These are phyloP conservation scores for Sisymbrium altissimum DNA, from an alignment of 345 rosid species.

Conservation along the genomic window DNA sequence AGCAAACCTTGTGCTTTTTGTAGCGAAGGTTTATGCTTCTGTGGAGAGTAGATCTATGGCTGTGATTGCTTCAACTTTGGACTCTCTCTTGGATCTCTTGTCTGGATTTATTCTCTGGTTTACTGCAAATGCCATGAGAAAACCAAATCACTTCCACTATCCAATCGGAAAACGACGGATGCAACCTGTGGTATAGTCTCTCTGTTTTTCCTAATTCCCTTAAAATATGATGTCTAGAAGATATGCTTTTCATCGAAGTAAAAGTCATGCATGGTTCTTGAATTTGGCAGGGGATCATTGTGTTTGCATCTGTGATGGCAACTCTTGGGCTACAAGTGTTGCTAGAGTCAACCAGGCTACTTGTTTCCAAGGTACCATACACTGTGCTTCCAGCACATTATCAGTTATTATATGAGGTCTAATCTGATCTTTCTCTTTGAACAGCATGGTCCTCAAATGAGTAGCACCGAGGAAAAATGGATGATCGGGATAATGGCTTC, in stretches of 20 bases:
- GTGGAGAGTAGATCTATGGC: constrained; percentile 71
- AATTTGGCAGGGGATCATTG: constrained; percentile 50
- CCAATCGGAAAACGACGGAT: constrained; percentile 85
- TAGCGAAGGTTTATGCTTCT: constrained; percentile 74
- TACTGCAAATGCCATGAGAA: constrained; percentile 73
- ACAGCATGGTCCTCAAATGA: constrained; percentile 40
- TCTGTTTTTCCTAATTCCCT: background rate
- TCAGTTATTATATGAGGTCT: background rate
- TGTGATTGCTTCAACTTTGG: constrained; percentile 79
- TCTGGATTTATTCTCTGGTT: constrained; percentile 89
- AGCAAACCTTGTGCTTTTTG: constrained; percentile 62
- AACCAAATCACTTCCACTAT: constrained; percentile 59
- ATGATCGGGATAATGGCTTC: constrained; percentile 53
- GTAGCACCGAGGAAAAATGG: constrained; percentile 37
- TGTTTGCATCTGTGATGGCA: constrained; percentile 66
- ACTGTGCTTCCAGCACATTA: background rate
- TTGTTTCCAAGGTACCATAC: constrained; percentile 36
- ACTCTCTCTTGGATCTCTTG: constrained; percentile 77
- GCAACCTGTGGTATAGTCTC: constrained; percentile 75
- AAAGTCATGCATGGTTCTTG: background rate
- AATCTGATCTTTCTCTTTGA: background rate
- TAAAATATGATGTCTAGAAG: background rate
- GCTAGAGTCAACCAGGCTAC: constrained; percentile 47
- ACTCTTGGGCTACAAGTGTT: constrained; percentile 58
- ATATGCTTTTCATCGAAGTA: background rate